Base-by-base conservation (phyloP, 2,329 filamentous ascomycete species). In the Exophiala mesophila region DNA sequence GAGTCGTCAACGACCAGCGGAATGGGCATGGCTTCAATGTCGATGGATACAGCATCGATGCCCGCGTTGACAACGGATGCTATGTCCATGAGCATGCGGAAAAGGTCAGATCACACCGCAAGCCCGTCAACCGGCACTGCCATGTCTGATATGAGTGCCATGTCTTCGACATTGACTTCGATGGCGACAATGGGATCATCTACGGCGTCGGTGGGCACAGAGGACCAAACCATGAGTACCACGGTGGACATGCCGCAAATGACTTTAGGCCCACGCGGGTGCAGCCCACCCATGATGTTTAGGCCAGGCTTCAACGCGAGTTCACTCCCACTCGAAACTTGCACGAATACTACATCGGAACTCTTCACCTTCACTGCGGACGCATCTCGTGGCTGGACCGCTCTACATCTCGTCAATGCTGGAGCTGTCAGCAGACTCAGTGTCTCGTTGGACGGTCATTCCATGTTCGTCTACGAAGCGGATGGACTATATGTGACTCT, bases 381-480 rank as follows among this genome's bases (percentile, higher is more conserved):
- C 21, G 41, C 41, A 26, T 44, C 41, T 44, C 43, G 41, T 39
- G 49, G 49, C n/a, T 54, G 51, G 51, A 28, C 47, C 4, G 47
- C 51, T 38, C 35, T 53, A 4, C 49, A 54, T 44, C 38, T 54
- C 15, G 47, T 54, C 38, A 54, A 52, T 13, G 24, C 46, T 20
- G 51, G 42, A 6, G 44, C 51, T 8, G 44, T 46, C 9, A 53
- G 26, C 32, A 48, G 45, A 21, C 31, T 54, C 19, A 41, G 29
- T 35, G 40, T 53, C 19, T 55, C 52, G 16, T 34, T 55, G 8
- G 48, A 53, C 36, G 48, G 41, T 24, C 48, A 55, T 33, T 52
- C 48, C 33, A 52, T 54, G 45, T 41, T 44, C 29, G 45, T 55
- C 17, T 55, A 53, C 39, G 52, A 48, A 42, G 48, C 52, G 20